Percentiles rank a stretch among this genome's conserved stretches.
Conservation (phyloP, 2,329 filamentous ascomycete species). For the Aspergillus clavatus region DNA sequence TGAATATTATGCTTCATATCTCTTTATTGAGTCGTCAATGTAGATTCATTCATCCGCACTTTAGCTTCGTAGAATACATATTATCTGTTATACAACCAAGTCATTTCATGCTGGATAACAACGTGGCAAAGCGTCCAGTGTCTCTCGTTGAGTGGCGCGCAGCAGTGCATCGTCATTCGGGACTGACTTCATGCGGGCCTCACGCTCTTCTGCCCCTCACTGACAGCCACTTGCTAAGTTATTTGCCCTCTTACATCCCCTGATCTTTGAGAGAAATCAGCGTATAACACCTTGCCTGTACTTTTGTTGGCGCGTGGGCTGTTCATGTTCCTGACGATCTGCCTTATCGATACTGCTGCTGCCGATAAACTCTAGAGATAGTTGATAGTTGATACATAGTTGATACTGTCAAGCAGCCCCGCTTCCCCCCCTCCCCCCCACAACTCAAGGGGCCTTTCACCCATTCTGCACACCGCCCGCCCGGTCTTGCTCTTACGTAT, state of each 20-base stretch:
- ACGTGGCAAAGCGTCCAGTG: not conserved
- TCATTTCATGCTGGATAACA: no score
- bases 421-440: constrained; percentile 5
- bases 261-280: not conserved
- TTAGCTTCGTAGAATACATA: no score
- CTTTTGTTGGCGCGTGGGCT: not conserved
- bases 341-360: no score
- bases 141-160: no score
- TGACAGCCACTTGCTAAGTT: not conserved
- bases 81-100: no score
- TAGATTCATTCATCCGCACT: no score
- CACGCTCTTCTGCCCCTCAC: not conserved
- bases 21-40: no score
- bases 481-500: constrained; percentile 2
- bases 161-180: no score
- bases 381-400: not conserved
- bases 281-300: no score
- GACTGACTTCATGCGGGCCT: not conserved
- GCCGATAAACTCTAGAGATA: no score
- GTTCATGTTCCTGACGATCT: not conserved
- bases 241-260: not conserved
- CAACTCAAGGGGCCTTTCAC: constrained; percentile 14
- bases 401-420: not conserved
- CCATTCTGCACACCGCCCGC: constrained; percentile 5
- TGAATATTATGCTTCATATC: not conserved